Evolutionary conservation across 140 eudicot species (phyloP), one percentile per base, ranked within the genome.

Genomic region (Anethum foeniculum): DNA sequence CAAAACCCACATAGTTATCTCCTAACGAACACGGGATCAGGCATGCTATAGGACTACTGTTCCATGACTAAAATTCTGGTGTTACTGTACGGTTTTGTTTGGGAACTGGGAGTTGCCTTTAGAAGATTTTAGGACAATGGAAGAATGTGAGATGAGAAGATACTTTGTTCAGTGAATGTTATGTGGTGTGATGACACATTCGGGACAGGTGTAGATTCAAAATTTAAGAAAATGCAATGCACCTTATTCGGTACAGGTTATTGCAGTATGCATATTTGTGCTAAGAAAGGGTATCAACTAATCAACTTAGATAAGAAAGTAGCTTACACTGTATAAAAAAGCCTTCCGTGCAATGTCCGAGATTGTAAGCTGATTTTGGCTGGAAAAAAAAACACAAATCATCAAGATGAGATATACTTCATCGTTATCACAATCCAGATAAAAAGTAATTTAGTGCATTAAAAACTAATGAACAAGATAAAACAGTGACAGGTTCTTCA

Each of bases 281-380:
- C 19, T 15, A 28, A 32, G 30, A 28, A 18, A 18, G 32, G 12
- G 15, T 62, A 79, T 25, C 71, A 44, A 32, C 28, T 30, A 36
- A 51, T 11, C 27, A 48, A 71, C 18, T 49, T 51, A 5, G 68
- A 46, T 48, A 58, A 76, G 83, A 87, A 77, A 21, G 67, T 71
- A 76, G 82, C 97, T 34, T 90, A 95, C 99, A 84, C 99, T 95
- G 96, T 86, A 92, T 32, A 95, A 89, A 83, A 95, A 95, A 62
- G 99, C 99, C 90, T 92, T 95, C 78, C 99, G 88, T 71, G 99
- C 99, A 73, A 95, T 88, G 84, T 95, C 99, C 6, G 97, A 86
- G 80, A 92, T 89, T 71, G 99, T 90, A 77, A 92, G 96, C 86
- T 95, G 97, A 85, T 89, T 90, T 68, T 94, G 97, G 82, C 99